phyloP scores from a whole-genome alignment of 1,284 basidiomycete species.

The Irpex sp. region DNA sequence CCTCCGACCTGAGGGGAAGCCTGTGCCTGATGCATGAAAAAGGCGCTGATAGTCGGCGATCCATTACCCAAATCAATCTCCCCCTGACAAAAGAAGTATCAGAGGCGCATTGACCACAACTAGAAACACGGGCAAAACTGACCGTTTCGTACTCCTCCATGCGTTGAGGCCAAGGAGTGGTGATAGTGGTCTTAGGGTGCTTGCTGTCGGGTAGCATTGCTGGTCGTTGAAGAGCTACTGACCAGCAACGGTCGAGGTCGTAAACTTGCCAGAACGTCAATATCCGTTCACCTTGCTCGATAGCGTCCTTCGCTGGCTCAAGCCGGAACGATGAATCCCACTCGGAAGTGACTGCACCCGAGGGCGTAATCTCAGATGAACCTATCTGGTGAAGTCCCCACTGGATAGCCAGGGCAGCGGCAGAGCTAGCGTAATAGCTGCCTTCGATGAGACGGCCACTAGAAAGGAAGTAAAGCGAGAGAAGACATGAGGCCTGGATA shows the following conservation, averaged over 20 bases:
- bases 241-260: constrained; percentile 39
- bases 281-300: constrained; percentile 40
- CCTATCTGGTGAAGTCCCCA: constrained; percentile 58
- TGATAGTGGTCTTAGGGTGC: constrained; percentile 32
- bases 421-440: constrained; percentile 66
- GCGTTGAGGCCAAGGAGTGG: constrained; percentile 37
- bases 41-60: constrained; percentile 56
- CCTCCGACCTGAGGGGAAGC: constrained; percentile 44
- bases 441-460: constrained; percentile 72
- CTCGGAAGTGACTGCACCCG: constrained; percentile 22
- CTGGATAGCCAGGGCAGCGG: constrained; percentile 63
- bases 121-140: constrained; percentile 7
- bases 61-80: constrained; percentile 45
- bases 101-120: neutral
- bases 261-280: constrained; percentile 42
- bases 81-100: constrained; percentile 37
- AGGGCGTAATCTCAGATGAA: constrained; percentile 27
- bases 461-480: constrained; percentile 70
- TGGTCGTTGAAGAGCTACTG: constrained; percentile 35
- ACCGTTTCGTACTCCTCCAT: constrained; percentile 33
- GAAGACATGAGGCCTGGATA: constrained; percentile 68
- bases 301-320: constrained; percentile 51
- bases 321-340: constrained; percentile 43
- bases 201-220: constrained; percentile 36
- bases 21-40: constrained; percentile 51